Evolutionary conservation across 2,329 filamentous ascomycete species (phyloP).

Genomic region (Rutstroemia sydowiana): DNA sequence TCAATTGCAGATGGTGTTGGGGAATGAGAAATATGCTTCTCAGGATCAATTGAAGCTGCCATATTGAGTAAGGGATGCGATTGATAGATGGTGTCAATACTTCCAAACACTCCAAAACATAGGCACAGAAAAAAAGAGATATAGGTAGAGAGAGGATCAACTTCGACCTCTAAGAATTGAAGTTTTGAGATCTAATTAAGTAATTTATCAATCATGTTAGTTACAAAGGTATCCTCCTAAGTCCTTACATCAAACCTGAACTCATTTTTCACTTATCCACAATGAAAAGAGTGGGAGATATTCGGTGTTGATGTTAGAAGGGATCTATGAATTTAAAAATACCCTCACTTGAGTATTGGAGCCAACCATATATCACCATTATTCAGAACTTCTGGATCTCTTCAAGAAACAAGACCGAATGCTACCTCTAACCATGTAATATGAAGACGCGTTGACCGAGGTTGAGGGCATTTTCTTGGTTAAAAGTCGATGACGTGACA

Average conservation of each 20-base stretch:
- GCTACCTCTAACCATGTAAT: neutral
- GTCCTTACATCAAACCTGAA: too few relatives aligned
- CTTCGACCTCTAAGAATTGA: too few relatives aligned
- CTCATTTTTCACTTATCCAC: neutral
- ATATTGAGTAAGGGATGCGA: too few relatives aligned
- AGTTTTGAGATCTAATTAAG: too few relatives aligned
- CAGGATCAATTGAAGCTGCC: conserved; percentile 12
- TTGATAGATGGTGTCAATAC: too few relatives aligned
- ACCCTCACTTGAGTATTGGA: neutral
- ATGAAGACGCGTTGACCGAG: neutral
- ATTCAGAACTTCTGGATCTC: neutral
- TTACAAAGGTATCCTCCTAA: too few relatives aligned
- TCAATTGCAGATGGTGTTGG: neutral
- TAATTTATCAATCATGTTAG: too few relatives aligned
- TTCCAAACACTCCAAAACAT: too few relatives aligned
- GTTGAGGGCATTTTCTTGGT: conserved; percentile 1
- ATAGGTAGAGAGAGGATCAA: too few relatives aligned
- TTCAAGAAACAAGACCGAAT: neutral
- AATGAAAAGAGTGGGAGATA: too few relatives aligned
- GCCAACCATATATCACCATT: neutral
- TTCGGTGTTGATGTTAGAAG: too few relatives aligned
- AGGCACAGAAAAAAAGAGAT: too few relatives aligned
- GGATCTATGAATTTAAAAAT: neutral
- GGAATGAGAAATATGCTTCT: conserved; percentile 12
- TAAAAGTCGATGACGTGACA: conserved; percentile 7